Evolutionary conservation across 495 filamentous ascomycete genomes (phyloP).

Genomic region (Neurospora discreta): DNA sequence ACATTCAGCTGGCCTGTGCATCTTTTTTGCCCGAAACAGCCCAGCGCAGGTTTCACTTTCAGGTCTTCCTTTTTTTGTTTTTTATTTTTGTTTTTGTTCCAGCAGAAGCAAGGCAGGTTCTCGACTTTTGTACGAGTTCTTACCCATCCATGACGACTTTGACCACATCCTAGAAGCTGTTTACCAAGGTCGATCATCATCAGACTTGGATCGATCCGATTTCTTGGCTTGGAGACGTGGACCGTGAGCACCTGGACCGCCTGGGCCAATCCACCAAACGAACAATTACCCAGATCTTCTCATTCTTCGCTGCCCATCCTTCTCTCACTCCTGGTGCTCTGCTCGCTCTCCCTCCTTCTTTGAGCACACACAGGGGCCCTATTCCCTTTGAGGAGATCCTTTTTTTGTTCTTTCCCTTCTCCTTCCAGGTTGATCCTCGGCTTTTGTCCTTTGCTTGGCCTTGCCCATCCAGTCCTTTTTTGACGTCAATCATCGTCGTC

Average conservation of each 20-base stretch:
- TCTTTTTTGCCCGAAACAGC: neutral
- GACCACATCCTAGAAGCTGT: neutral
- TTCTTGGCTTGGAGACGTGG: neutral
- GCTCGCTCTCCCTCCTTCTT: neutral
- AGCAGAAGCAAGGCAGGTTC: neutral
- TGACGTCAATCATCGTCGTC: neutral
- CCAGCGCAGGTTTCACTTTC: neutral
- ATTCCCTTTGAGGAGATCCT: neutral
- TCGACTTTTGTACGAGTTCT: neutral
- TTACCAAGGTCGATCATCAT: neutral
- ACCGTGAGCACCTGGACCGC: neutral
- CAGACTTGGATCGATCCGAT: neutral
- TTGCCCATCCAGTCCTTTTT: neutral
- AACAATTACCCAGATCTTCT: neutral
- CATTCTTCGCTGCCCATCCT: constrained; percentile 6
- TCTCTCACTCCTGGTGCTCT: constrained; percentile 25
- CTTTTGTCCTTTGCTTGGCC: constrained; percentile 20
- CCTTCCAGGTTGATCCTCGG: constrained; percentile 45
- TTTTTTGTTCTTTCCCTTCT: constrained; percentile 6
- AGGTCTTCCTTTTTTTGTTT: neutral
- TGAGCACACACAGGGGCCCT: neutral
- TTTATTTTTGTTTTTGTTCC: no score
- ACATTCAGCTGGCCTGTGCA: neutral
- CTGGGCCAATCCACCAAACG: neutral
- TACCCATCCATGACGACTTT: neutral